Evolutionary conservation across 441 rosid species (phyloP).

Genomic region (Eutrema salsugineum): DNA sequence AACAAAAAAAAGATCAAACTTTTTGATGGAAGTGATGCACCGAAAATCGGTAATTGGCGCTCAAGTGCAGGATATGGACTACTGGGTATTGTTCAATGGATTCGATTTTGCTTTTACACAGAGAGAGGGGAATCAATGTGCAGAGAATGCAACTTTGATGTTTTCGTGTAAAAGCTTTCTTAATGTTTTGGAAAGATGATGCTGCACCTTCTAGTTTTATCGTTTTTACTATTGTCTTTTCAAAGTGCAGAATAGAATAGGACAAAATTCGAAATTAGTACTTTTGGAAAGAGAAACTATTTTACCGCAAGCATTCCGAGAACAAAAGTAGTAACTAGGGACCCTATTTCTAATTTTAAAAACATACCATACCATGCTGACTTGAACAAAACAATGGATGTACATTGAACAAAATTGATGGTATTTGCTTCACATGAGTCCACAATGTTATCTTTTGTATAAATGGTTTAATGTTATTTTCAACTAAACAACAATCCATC

Average conservation of each 20-base stretch:
- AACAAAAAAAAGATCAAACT: background rate
- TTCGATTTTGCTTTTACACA: background rate
- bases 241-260: background rate
- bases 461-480: background rate
- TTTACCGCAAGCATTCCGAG: background rate
- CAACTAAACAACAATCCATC: background rate
- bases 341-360: background rate
- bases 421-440: background rate
- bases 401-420: background rate
- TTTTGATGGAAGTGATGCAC: background rate
- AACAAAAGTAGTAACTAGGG: background rate
- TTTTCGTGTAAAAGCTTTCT: slow-evolving; percentile 10
- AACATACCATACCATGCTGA: background rate
- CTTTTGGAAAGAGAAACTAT: background rate
- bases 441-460: background rate
- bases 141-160: background rate
- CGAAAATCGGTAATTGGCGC: background rate
- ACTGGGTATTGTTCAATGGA: background rate
- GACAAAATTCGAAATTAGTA: background rate
- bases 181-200: slow-evolving; percentile 8
- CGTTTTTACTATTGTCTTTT: background rate
- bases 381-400: background rate
- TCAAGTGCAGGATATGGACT: background rate
- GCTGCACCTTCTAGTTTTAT: background rate
- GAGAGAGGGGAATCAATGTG: background rate